Evolutionary conservation across 192 early-diverging fungal genomes (phyloP).

Genomic region (Mortierella hygrophila): DNA sequence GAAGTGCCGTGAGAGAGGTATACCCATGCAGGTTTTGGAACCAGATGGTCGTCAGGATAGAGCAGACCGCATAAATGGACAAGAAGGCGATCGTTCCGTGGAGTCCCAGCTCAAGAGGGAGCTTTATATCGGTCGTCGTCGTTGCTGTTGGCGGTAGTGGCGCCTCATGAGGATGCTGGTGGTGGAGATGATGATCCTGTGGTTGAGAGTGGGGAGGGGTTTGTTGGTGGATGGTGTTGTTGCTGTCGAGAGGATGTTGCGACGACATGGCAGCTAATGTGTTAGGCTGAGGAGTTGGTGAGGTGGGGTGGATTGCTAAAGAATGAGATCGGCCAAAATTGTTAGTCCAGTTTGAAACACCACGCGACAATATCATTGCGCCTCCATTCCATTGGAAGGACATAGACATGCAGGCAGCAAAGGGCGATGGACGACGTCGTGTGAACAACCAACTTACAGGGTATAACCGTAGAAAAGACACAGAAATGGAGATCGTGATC

Average conservation of each 20-base stretch:
- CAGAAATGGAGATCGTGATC: not conserved
- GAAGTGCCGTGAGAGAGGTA: constrained; percentile 11
- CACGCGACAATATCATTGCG: not conserved
- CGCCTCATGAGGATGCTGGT: not conserved
- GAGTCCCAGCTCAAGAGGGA: not conserved
- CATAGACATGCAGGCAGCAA: not conserved
- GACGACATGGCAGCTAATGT: not conserved
- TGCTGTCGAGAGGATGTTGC: not conserved
- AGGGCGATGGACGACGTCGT: not conserved
- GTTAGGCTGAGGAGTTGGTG: not conserved
- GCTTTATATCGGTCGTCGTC: not conserved
- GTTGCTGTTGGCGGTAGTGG: not conserved
- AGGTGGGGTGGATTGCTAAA: not conserved
- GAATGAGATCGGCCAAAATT: not conserved
- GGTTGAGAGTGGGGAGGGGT: not conserved
- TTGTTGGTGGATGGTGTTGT: constrained; percentile 3
- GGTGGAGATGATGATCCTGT: not conserved
- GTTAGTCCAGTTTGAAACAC: not conserved
- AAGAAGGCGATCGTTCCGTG: constrained; percentile 24
- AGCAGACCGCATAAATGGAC: constrained; percentile 27
- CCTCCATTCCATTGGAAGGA: not conserved
- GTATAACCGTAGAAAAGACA: not conserved
- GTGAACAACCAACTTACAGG: not conserved
- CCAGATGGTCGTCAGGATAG: constrained; percentile 11
- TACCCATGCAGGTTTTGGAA: constrained; percentile 7